Base-by-base conservation (phyloP, 768 basidiomycete genomes). In the Leccinum barrowsii region DNA sequence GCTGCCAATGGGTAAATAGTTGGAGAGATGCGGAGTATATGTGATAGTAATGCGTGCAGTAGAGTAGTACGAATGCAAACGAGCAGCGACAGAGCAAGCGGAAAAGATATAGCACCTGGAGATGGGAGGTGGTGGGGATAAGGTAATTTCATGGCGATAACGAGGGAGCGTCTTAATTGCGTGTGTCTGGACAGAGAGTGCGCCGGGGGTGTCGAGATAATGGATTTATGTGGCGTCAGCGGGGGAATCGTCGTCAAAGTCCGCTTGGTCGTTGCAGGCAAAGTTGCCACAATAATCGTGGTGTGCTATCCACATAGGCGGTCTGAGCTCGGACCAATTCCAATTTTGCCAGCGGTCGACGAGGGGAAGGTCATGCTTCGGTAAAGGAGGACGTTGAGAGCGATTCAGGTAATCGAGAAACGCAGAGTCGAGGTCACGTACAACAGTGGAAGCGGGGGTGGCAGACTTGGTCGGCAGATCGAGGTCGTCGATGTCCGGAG, bases 271-370 rank as follows among this genome's bases (percentile, higher is more conserved):
- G 49, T 64, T 44, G 42, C 42, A 44, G 19, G 42, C 65, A 10
- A 61, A 55, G 26, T 50, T 52, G 5, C 37, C 24, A 26, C 26
- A 40, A 44, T 44, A 4, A 44, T 44, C 42, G 30, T 15, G 28
- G 48, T 65, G 54, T 32, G 65, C 35, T 3, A 64, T 13, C 73
- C 72, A 75, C 17, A 56, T 15, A 30, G 72, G 72, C 11, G 57
- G 61, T 56, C 69, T 62, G 21, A 73, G 67, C 52, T 73, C 73
- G 42, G 71, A 71, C 72, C 72, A 73, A 22, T 65, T 59, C 72
- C 72, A 73, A 32, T 64, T 67, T 22, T 73, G 72, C 72, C 73
- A 74, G 53, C 62, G 71, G 17, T 73, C 68, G 47, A 57, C 55
- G 57, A 58, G 50, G 50, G 62, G 67, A 21, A 54, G 63, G 37